Conservation (phyloP, 2,329 filamentous ascomycete species). For the Furcasterigmium furcatum region DNA sequence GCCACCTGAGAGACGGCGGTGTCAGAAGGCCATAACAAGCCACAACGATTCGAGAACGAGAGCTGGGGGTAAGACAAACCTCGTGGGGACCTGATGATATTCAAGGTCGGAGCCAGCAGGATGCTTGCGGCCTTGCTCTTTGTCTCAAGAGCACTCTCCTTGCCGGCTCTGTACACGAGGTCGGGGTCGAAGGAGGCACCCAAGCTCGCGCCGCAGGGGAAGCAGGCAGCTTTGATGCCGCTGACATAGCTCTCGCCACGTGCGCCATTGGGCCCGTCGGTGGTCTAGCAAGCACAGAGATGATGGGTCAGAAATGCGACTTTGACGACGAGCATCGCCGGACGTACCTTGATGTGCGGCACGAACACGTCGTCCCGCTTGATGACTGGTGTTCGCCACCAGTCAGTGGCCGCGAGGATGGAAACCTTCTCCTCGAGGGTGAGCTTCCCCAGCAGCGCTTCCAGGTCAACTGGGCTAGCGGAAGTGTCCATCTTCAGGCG, state of each 20-base stretch:
- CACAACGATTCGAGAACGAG: too few species aligned
- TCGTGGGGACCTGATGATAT: conserved; percentile 41
- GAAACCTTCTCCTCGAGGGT: too few species aligned
- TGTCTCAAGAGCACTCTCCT: not conserved
- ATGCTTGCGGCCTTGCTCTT: not conserved
- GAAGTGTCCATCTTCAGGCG: too few species aligned
- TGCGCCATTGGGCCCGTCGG: not conserved
- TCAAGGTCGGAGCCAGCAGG: conserved; percentile 56
- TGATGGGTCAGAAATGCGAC: too few species aligned
- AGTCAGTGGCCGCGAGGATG: not conserved
- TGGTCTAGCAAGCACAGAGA: too few species aligned
- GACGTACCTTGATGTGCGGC: conserved; percentile 5
- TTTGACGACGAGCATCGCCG: too few species aligned
- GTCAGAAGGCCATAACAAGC: too few species aligned
- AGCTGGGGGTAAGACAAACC: too few species aligned
- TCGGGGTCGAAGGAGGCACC: not conserved
- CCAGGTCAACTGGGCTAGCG: too few species aligned
- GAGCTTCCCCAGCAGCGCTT: too few species aligned
- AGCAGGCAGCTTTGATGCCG: not conserved
- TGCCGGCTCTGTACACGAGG: not conserved
- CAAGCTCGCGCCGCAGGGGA: not conserved
- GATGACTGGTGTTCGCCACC: conserved; percentile 7
- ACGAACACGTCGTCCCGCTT: conserved; percentile 3
- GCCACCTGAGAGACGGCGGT: too few species aligned
- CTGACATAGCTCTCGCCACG: not conserved